Evolutionary conservation across 2,329 filamentous ascomycete species (phyloP), one percentile per base, ranked within the genome.

Genomic region (Blastomyces parvus): DNA sequence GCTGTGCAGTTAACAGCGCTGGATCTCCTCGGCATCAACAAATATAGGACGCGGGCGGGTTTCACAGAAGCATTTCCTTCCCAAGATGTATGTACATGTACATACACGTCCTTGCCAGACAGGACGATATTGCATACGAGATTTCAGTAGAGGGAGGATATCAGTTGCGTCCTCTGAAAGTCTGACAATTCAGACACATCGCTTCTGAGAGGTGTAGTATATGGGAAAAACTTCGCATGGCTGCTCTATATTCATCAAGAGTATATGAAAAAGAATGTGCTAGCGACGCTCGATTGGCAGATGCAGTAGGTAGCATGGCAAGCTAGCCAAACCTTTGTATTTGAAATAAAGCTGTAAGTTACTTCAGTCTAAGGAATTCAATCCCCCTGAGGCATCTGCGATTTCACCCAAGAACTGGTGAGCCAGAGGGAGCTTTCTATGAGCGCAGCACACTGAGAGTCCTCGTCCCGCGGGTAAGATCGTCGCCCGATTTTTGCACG

Each of bases 311-410:
- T 63, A 57, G 58, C 58, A 66, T 56, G 60, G 64, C 30, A 66
- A 59, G 30, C n/a, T n/a, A n/a, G 42, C 8, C n/a, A 56, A 60
- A 61, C 61, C 60, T 46, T 13, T 57, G 56, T 66, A 62, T 59
- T 64, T 36, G 44, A 33, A 57, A 59, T 62, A 66, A 14, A 66
- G 55, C 38, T 66, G 64, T n/a, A n/a, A n/a, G n/a, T n/a, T 64
- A n/a, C 63, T 63, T 66, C 64, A 22, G 62, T 46, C 64, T 60
- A 66, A 50, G 60, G 64, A n/a, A n/a, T n/a, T n/a, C n/a, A 56
- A 66, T 66, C 36, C 64, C 61, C 59, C 61, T 62, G 53, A 62
- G 62, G 60, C 64, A 66, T 62, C 64, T 66, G 46, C 38, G 62
- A 44, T 61, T 62, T 33, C 44, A 25, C 17, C 33, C 57, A 25